Conservation (phyloP, 1,284 basidiomycete species). For the Vanrija humicola region DNA sequence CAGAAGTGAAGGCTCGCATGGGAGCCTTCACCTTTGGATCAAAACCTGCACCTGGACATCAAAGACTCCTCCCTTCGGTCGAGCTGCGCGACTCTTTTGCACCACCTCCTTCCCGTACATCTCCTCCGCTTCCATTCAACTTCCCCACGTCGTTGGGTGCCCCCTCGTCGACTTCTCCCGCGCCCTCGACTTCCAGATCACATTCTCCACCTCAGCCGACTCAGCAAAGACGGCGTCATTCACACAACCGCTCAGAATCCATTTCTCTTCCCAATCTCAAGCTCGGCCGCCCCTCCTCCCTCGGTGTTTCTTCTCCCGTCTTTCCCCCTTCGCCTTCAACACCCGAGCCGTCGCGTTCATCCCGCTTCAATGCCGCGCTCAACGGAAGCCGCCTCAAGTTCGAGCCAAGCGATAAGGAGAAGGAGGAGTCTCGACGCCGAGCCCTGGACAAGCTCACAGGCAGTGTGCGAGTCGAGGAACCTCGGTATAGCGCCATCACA, state of each 20-base stretch:
- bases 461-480: constrained; percentile 8
- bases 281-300: constrained; percentile 32
- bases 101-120: constrained; percentile 7
- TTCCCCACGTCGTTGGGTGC: neutral
- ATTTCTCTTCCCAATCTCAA: constrained; percentile 45
- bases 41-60: constrained; percentile 18
- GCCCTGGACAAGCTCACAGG: constrained; percentile 45
- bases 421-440: constrained; percentile 38
- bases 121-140: constrained; percentile 8
- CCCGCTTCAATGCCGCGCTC: neutral
- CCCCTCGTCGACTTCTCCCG: constrained; percentile 5
- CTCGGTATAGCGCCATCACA: constrained; percentile 25
- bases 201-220: constrained; percentile 5
- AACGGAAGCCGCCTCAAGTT: constrained; percentile 34
- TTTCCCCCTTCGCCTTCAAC: constrained; percentile 34
- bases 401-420: constrained; percentile 43
- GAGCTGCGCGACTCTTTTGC: constrained; percentile 6
- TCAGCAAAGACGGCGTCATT: constrained; percentile 28
- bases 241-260: constrained; percentile 45
- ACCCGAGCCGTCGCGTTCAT: constrained; percentile 20
- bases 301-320: constrained; percentile 33
- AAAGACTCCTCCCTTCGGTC: constrained; percentile 14
- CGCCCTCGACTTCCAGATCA: constrained; percentile 19
- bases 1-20: constrained; percentile 20
- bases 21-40: constrained; percentile 39